phyloP scores from a whole-genome alignment of 169 alveolate genomes.

The Eimeria necatrix region DNA sequence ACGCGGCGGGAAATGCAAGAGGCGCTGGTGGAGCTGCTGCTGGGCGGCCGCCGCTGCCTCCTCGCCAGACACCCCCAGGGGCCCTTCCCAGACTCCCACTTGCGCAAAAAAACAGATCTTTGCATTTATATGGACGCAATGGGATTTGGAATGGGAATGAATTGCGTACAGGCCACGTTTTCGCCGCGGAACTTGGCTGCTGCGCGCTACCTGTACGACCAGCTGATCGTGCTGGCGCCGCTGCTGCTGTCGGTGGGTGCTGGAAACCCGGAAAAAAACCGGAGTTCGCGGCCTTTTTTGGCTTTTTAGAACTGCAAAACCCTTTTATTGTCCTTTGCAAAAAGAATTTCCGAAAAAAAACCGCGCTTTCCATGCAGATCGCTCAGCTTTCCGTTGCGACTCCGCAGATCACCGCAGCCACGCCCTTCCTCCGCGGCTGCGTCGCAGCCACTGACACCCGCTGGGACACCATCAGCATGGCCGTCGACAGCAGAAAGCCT shows the following conservation, averaged over 20 bases:
- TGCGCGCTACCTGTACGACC: conserved; percentile 96
- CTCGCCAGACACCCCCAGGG: neutral
- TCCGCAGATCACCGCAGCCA: conserved; percentile 93
- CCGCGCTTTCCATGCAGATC: neutral
- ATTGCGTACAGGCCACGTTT: conserved; percentile 94
- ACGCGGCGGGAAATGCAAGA: neutral
- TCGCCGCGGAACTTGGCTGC: conserved; percentile 5
- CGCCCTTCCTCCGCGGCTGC: conserved; percentile 96
- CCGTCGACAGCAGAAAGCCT: conserved; percentile 96
- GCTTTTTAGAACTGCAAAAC: too few relatives aligned
- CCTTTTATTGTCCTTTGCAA: too few relatives aligned
- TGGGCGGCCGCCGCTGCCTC: neutral
- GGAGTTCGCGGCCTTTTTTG: neutral
- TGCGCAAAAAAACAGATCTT: conserved; percentile 89
- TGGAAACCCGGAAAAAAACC: neutral
- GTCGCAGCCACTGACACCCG: conserved; percentile 95
- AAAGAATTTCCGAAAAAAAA: too few relatives aligned
- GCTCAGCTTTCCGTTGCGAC: conserved; percentile 77
- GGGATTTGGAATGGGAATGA: conserved; percentile 98
- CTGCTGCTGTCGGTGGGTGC: conserved; percentile 93
- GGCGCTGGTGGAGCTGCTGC: neutral
- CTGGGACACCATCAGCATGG: conserved; percentile 94
- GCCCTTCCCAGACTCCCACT: neutral
- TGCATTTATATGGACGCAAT: conserved; percentile 96
- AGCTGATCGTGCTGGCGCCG: conserved; percentile 95